Evolutionary conservation across 768 basidiomycete species (phyloP).

Genomic region (Pleurotus pulmonarius): DNA sequence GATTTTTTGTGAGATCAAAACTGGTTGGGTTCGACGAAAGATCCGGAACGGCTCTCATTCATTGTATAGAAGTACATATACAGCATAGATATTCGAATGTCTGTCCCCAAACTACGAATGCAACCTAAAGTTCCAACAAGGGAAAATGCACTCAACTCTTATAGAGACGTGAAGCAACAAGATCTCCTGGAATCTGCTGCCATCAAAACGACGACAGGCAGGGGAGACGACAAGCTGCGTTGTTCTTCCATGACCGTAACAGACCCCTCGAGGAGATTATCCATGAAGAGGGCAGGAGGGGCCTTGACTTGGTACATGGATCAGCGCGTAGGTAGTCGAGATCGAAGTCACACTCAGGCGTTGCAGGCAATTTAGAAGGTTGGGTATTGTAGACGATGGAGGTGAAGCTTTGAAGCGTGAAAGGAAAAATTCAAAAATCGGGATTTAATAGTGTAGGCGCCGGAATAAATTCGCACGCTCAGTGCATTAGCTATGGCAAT

Average conservation of each 20-base stretch:
- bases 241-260: conserved; percentile 8
- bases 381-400: too few relatives aligned
- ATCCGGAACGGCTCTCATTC: neutral
- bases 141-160: conserved; percentile 6
- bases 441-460: neutral
- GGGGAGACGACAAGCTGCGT: neutral
- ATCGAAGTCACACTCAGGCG: too few relatives aligned
- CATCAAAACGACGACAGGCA: conserved; percentile 4
- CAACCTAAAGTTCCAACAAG: neutral
- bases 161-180: neutral
- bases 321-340: conserved; percentile 12
- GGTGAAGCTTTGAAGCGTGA: too few relatives aligned
- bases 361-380: too few relatives aligned
- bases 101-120: conserved; percentile 8
- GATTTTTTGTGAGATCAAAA: neutral
- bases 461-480: neutral
- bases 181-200: neutral
- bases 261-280: conserved; percentile 2
- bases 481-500: neutral
- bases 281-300: conserved; percentile 4
- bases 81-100: neutral
- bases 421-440: neutral
- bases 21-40: neutral
- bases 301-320: conserved; percentile 8
- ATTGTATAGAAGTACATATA: neutral